These are phyloP conservation scores for Phylloporus rhodoxanthus DNA, from an alignment of 768 basidiomycete genomes.

Conservation along the genomic window DNA sequence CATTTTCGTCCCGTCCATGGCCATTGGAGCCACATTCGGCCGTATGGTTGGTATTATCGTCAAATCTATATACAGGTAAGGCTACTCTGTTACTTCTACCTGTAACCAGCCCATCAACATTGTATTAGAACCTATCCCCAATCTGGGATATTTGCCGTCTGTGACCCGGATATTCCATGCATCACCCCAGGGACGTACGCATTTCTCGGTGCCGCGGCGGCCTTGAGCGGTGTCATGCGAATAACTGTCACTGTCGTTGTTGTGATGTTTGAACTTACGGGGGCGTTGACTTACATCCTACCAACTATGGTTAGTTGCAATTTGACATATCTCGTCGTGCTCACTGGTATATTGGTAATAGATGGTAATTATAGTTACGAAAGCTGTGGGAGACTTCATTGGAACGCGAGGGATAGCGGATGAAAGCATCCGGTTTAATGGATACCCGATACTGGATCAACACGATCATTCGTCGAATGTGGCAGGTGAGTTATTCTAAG, in stretches of 20 bases:
- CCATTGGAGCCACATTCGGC: slow-evolving; percentile 94
- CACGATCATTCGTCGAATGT: slow-evolving; percentile 91
- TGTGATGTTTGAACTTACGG: slow-evolving; percentile 98
- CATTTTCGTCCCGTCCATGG: slow-evolving; percentile 99
- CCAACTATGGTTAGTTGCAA: slow-evolving; percentile 81
- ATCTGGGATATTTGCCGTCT: slow-evolving; percentile 85
- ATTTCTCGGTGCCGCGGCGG: slow-evolving; percentile 93
- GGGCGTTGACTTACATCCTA: slow-evolving; percentile 92
- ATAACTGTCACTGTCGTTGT: slow-evolving; percentile 98
- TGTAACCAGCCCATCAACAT: background rate
- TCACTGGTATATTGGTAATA: slow-evolving; percentile 30
- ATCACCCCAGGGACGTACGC: slow-evolving; percentile 99
- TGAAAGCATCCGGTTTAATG: slow-evolving; percentile 95
- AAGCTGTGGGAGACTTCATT: slow-evolving; percentile 92
- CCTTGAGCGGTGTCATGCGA: slow-evolving; percentile 92
- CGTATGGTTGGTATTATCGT: slow-evolving; percentile 96
- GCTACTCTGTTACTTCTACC: slow-evolving; percentile 23
- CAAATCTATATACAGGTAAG: slow-evolving; percentile 81
- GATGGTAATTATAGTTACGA: slow-evolving; percentile 95
- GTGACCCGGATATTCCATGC: slow-evolving; percentile 88
- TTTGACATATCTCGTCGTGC: slow-evolving; percentile 2
- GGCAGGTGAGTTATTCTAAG: slow-evolving; percentile 52
- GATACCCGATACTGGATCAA: slow-evolving; percentile 94
- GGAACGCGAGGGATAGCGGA: slow-evolving; percentile 94
- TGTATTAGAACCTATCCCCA: slow-evolving; percentile 64